A percentile compares a stretch with the other conserved stretches of the same genome.
phyloP scores from a whole-genome alignment of 305 asterid genomes.

The Fraxinus ornus region DNA sequence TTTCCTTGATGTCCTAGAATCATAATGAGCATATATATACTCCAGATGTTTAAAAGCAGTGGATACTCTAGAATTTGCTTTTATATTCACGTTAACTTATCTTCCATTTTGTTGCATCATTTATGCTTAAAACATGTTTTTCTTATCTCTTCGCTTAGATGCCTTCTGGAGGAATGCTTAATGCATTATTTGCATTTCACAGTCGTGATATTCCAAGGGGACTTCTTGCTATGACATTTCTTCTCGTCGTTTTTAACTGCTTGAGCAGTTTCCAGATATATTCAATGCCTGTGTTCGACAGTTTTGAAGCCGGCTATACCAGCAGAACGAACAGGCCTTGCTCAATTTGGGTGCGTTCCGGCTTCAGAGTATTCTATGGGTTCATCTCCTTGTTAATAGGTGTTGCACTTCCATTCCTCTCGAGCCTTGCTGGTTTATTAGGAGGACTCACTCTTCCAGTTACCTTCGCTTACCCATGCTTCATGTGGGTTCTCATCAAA shows the following conservation, averaged over 20 bases:
- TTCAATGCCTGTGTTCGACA: constrained; percentile 96
- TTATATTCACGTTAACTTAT: neutral
- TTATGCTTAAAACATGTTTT: neutral
- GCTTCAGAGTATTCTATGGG: constrained; percentile 79
- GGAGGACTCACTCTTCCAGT: constrained; percentile 95
- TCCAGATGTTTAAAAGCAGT: neutral
- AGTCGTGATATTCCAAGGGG: constrained; percentile 79
- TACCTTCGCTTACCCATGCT: constrained; percentile 93
- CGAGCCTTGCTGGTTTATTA: constrained; percentile 83
- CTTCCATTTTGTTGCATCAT: neutral
- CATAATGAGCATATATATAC: neutral
- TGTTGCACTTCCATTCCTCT: constrained; percentile 85
- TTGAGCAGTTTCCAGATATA: constrained; percentile 95
- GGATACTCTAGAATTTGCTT: neutral
- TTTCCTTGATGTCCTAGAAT: neutral
- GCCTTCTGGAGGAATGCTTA: constrained; percentile 90
- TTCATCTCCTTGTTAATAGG: constrained; percentile 77
- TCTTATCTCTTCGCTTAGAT: constrained; percentile 43
- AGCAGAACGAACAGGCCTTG: constrained; percentile 86
- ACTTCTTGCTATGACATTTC: constrained; percentile 74
- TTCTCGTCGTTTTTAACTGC: constrained; percentile 91
- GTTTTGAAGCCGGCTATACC: constrained; percentile 86
- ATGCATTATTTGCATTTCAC: constrained; percentile 72
- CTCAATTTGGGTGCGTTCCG: constrained; percentile 89
- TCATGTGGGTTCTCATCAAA: constrained; percentile 91